A percentile compares a stretch with the other conserved stretches of the same genome.
phyloP scores from a whole-genome alignment of 129 eudicot genomes.

The Ambrosia trifida region DNA sequence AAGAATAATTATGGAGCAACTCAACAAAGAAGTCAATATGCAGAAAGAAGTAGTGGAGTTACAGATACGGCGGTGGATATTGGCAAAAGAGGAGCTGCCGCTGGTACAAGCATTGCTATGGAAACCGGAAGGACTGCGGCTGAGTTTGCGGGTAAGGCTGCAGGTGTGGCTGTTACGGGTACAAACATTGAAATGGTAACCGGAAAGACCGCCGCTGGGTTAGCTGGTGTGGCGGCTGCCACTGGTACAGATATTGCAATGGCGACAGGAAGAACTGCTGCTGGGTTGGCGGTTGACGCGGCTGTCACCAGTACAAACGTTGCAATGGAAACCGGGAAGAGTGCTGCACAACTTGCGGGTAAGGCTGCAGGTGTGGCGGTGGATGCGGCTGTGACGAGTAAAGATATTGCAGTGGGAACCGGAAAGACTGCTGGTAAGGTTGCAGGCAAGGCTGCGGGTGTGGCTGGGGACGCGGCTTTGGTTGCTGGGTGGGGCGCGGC shows the following conservation, averaged over 20 bases:
- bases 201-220: not conserved
- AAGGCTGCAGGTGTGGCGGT: conserved; percentile 30
- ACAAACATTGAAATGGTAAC: not conserved
- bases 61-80: not conserved
- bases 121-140: conserved; percentile 1
- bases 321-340: not conserved
- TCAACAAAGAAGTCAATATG: not conserved
- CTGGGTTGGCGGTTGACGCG: not conserved
- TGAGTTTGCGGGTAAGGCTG: conserved; percentile 27
- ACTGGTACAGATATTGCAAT: too few species aligned
- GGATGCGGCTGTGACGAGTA: not conserved
- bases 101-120: not conserved
- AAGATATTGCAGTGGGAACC: too few species aligned
- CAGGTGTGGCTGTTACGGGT: conserved; percentile 13
- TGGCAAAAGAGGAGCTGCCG: not conserved
- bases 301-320: not conserved
- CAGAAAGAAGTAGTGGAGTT: not conserved
- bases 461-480: too few species aligned
- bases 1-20: conserved; percentile 1
- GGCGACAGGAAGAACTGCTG: not conserved
- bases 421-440: too few species aligned
- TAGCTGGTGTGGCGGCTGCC: not conserved
- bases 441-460: too few species aligned
- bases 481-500: too few species aligned
- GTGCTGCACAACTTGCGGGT: conserved; percentile 6